phyloP scores from a whole-genome alignment of 805 yeast genomes.

The Barnettozyma populi region DNA sequence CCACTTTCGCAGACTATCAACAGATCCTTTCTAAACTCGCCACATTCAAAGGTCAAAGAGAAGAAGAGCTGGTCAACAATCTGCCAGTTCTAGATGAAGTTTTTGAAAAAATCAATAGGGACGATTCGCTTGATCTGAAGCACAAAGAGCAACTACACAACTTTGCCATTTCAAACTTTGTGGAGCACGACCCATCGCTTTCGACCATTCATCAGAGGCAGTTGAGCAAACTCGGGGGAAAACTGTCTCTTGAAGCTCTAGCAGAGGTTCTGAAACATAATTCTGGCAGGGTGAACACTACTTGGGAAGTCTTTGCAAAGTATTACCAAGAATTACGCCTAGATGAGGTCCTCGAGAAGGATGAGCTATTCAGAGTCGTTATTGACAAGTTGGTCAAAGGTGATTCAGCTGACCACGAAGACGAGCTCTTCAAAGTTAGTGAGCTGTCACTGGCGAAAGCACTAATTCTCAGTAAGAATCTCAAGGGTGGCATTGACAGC shows the following conservation, averaged over 20 bases:
- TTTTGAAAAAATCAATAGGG: constrained; percentile 4
- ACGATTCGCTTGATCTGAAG: background rate
- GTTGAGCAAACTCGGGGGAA: constrained; percentile 20
- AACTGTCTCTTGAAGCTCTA: constrained; percentile 22
- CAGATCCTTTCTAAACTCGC: background rate
- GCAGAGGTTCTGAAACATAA: constrained; percentile 35
- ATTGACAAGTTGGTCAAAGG: constrained; percentile 23
- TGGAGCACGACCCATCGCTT: constrained; percentile 27
- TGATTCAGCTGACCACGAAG: constrained; percentile 9
- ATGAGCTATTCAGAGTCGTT: constrained; percentile 26
- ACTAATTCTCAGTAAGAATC: background rate
- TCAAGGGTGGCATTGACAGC: background rate
- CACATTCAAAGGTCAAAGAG: background rate
- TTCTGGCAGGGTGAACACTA: constrained; percentile 48
- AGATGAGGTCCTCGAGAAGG: constrained; percentile 11
- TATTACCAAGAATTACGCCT: constrained; percentile 15
- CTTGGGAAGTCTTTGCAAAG: constrained; percentile 41
- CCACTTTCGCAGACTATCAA: background rate
- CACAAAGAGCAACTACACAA: constrained; percentile 16
- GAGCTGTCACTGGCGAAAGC: constrained; percentile 3
- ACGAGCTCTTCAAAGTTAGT: constrained; percentile 6
- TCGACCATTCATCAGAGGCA: constrained; percentile 27
- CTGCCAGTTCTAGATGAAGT: constrained; percentile 3
- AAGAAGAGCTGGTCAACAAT: background rate
- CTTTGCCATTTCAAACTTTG: constrained; percentile 18